Percentiles rank a stretch among this genome's conserved stretches.
phyloP scores from a whole-genome alignment of 176 grass and related monocot genomes.

The Typha latifolia region DNA sequence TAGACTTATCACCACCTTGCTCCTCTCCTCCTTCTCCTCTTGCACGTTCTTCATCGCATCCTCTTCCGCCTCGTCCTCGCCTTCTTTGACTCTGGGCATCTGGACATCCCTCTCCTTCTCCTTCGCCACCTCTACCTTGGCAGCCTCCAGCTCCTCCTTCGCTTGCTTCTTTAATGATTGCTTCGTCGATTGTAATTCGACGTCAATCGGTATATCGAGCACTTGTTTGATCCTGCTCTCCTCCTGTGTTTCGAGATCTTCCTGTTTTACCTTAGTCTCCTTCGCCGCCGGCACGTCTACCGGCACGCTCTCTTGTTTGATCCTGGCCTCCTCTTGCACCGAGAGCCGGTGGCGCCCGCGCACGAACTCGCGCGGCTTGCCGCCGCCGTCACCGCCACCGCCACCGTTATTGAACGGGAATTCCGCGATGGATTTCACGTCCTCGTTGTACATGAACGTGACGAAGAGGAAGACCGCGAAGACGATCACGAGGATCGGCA shows the following conservation, averaged over 20 bases:
- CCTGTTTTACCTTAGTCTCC: too few relatives aligned
- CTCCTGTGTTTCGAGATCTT: too few relatives aligned
- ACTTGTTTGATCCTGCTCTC: too few relatives aligned
- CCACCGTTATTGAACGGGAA: conserved; percentile 46
- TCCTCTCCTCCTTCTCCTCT: conserved; percentile 26
- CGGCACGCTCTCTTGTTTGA: too few relatives aligned
- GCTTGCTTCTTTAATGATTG: too few relatives aligned
- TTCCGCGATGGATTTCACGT: conserved; percentile 88
- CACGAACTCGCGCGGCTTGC: conserved; percentile 21
- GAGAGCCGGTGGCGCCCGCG: not conserved
- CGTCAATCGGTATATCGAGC: too few relatives aligned
- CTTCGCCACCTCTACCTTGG: conserved; percentile 3
- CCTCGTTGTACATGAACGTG: conserved; percentile 91
- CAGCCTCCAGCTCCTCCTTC: too few relatives aligned
- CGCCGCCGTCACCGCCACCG: too few relatives aligned
- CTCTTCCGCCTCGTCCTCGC: conserved; percentile 37
- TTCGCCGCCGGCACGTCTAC: too few relatives aligned
- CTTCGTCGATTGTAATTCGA: too few relatives aligned
- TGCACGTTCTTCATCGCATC: not conserved
- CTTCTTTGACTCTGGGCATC: conserved; percentile 38
- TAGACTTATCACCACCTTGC: conserved; percentile 29
- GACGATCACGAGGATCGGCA: conserved; percentile 51
- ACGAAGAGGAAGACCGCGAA: conserved; percentile 74
- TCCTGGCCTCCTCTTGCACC: not conserved
- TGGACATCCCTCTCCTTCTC: conserved; percentile 76